A percentile compares a stretch with the other conserved stretches of the same genome.
Evolutionary conservation across 768 basidiomycete genomes (phyloP).

Genomic region (Kwoniella sp.): DNA sequence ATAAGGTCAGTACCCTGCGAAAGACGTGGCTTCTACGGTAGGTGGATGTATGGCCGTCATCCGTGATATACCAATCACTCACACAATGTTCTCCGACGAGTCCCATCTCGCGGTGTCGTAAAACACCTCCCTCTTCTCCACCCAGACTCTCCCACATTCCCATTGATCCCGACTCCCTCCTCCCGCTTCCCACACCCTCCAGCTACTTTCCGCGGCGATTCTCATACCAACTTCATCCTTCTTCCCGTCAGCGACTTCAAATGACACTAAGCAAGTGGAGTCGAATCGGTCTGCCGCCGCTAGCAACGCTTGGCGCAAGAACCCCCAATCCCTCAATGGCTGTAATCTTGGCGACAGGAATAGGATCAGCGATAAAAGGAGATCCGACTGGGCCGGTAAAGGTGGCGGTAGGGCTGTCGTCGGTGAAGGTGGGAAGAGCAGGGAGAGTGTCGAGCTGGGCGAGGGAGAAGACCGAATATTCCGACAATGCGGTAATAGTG

Average conservation of each 20-base stretch:
- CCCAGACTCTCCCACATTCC: constrained; percentile 95
- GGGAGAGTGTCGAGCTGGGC: constrained; percentile 64
- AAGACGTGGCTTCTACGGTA: too few species aligned
- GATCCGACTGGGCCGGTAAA: constrained; percentile 66
- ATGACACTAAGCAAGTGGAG: constrained; percentile 77
- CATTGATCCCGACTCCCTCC: constrained; percentile 62
- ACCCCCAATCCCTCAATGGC: constrained; percentile 70
- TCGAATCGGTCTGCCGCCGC: constrained; percentile 87
- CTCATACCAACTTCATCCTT: constrained; percentile 76
- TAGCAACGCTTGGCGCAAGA: constrained; percentile 68
- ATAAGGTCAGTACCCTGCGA: background rate
- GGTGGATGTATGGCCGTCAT: background rate
- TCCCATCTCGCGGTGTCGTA: constrained; percentile 82
- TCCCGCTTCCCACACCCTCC: constrained; percentile 72
- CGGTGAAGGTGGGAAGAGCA: constrained; percentile 59
- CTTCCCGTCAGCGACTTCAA: constrained; percentile 79
- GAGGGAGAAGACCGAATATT: constrained; percentile 64
- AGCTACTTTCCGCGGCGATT: constrained; percentile 78
- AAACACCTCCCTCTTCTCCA: constrained; percentile 91
- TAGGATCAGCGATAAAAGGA: constrained; percentile 70
- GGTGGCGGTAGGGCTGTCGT: constrained; percentile 47
- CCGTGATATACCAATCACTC: too few species aligned
- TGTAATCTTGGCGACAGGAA: constrained; percentile 74
- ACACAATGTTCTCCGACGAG: constrained; percentile 70
- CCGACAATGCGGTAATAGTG: constrained; percentile 53